Conservation (phyloP, 2,329 filamentous ascomycete species). For the Alternaria gaisen region DNA sequence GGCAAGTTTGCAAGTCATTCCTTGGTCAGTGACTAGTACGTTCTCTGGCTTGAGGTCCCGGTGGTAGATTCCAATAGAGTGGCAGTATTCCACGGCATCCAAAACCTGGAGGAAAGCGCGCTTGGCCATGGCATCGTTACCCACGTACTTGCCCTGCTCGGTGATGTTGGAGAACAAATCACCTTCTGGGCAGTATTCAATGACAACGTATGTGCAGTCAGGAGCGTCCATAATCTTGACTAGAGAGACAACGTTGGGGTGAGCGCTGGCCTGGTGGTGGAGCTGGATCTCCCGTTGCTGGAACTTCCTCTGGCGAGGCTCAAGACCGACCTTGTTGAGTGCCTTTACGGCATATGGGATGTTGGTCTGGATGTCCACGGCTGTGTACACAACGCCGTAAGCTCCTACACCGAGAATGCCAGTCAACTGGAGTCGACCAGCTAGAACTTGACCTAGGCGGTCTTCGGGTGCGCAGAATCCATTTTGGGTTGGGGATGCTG, state of each 20-base stretch:
- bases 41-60: slow-evolving; percentile 98
- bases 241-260: slow-evolving; percentile 93
- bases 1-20: slow-evolving; percentile 90
- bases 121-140: slow-evolving; percentile 88
- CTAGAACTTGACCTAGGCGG: slow-evolving; percentile 83
- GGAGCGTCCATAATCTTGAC: slow-evolving; percentile 89
- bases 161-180: slow-evolving; percentile 98
- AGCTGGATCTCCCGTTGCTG: slow-evolving; percentile 92
- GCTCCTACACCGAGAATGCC: slow-evolving; percentile 90
- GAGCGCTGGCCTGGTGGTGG: slow-evolving; percentile 86
- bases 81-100: slow-evolving; percentile 96
- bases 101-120: slow-evolving; percentile 92
- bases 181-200: slow-evolving; percentile 97
- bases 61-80: slow-evolving; percentile 93
- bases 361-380: slow-evolving; percentile 82
- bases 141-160: slow-evolving; percentile 89
- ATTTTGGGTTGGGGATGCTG: slow-evolving; percentile 58
- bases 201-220: slow-evolving; percentile 94
- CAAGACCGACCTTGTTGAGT: slow-evolving; percentile 91
- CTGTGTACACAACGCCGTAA: slow-evolving; percentile 95
- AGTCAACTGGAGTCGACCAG: slow-evolving; percentile 82
- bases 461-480: slow-evolving; percentile 72
- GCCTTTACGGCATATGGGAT: slow-evolving; percentile 94
- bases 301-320: slow-evolving; percentile 85
- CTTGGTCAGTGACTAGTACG: slow-evolving; percentile 88